These are phyloP conservation scores for Rhodosporidiobolus sp. DNA, from an alignment of 768 basidiomycete species.

Conservation along the genomic window DNA sequence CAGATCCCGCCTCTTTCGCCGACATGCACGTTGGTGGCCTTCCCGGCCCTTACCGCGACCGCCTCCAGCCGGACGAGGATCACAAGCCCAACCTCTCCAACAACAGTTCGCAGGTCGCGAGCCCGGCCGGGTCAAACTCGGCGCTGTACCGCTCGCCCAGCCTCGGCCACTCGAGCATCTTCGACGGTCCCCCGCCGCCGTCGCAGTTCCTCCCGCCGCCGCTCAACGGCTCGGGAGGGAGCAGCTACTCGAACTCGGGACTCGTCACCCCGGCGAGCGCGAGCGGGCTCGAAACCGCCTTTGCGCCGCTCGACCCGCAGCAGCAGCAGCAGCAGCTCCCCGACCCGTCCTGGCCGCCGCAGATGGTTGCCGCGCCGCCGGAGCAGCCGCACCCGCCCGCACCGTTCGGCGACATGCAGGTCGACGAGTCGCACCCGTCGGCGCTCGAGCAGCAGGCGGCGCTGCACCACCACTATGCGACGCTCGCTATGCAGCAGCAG, in stretches of 20 bases:
- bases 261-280: conserved; percentile 8
- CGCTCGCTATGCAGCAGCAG: conserved; percentile 1
- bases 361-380: neutral
- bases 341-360: neutral
- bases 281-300: conserved; percentile 7
- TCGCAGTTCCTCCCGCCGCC: neutral
- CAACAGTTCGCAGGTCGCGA: conserved; percentile 16
- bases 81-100: conserved; percentile 5
- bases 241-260: conserved; percentile 1
- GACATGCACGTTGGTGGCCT: neutral
- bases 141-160: conserved; percentile 28
- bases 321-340: conserved; percentile 9
- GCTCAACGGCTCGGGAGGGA: neutral
- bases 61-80: neutral
- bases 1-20: conserved; percentile 12
- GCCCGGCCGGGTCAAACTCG: conserved; percentile 3
- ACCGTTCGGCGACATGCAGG: conserved; percentile 15
- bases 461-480: conserved; percentile 31
- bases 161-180: conserved; percentile 8
- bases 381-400: neutral
- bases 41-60: neutral
- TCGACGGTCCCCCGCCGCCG: neutral
- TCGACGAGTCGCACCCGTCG: conserved; percentile 13
- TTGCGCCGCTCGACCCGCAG: conserved; percentile 11
- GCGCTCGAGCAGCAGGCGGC: conserved; percentile 29